These are phyloP conservation scores for Calonectria henricotiae DNA, from an alignment of 2,329 filamentous ascomycete genomes.

Conservation along the genomic window DNA sequence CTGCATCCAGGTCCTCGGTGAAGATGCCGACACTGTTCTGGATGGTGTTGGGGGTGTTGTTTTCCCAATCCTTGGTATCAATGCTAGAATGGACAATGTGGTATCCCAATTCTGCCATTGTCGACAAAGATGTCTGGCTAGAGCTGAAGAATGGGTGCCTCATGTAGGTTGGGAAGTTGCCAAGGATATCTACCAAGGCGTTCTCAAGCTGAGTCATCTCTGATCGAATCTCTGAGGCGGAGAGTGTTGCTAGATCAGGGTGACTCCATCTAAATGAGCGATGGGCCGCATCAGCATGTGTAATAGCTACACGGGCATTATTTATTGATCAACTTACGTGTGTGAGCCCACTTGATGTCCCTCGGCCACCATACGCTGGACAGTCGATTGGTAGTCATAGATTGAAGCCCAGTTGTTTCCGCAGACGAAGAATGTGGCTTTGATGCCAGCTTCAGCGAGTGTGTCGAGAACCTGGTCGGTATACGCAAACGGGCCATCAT, in stretches of 20 bases:
- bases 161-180: conserved; percentile 57
- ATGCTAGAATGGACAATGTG: conserved; percentile 70
- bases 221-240: conserved; percentile 44
- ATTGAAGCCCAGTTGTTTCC: conserved; percentile 44
- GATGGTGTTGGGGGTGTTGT: conserved; percentile 65
- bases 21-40: conserved; percentile 57
- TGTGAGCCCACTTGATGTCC: conserved; percentile 72
- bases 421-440: conserved; percentile 54
- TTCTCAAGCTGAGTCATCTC: conserved; percentile 45
- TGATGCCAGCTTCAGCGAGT: conserved; percentile 47
- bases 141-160: conserved; percentile 60
- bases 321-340: conserved; percentile 51
- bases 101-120: conserved; percentile 62
- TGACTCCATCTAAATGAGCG: conserved; percentile 48
- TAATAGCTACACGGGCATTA: conserved; percentile 38
- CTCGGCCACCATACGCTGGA: conserved; percentile 62
- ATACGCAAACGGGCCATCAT: conserved; percentile 60
- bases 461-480: conserved; percentile 57
- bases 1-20: conserved; percentile 45
- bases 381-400: conserved; percentile 33
- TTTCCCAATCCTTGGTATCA: conserved; percentile 71
- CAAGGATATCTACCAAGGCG: conserved; percentile 54
- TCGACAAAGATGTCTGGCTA: conserved; percentile 51
- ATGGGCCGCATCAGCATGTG: conserved; percentile 45
- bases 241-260: conserved; percentile 54